phyloP scores from a whole-genome alignment of 768 basidiomycete species.

The Clitopilus hobsonii region DNA sequence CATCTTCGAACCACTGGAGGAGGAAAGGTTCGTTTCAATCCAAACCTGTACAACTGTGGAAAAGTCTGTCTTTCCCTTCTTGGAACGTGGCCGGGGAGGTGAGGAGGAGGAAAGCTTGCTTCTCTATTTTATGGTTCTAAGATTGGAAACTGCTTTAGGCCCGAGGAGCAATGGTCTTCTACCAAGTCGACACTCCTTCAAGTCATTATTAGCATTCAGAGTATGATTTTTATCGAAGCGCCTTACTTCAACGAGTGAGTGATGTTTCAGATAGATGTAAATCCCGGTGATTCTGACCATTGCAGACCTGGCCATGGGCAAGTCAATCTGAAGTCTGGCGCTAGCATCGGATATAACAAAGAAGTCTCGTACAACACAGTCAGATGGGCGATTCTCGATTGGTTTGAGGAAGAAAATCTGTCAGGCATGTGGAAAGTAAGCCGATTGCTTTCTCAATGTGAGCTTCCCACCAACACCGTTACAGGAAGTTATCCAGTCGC shows the following conservation, averaged over 20 bases:
- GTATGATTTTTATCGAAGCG: conserved; percentile 51
- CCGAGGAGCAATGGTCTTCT: conserved; percentile 38
- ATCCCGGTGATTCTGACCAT: background rate
- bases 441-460: conserved; percentile 2
- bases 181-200: conserved; percentile 50
- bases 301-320: conserved; percentile 47
- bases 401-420: conserved; percentile 39
- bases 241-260: conserved; percentile 57
- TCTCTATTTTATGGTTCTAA: conserved; percentile 1
- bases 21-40: conserved; percentile 49
- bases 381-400: conserved; percentile 50
- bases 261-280: background rate
- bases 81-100: conserved; percentile 54
- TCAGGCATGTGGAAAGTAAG: conserved; percentile 43
- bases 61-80: conserved; percentile 53
- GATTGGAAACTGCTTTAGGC: conserved; percentile 7
- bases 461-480: conserved; percentile 4
- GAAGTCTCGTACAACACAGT: conserved; percentile 38
- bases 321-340: conserved; percentile 26
- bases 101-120: no score
- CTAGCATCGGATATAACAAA: conserved; percentile 43
- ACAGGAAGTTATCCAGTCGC: conserved; percentile 46
- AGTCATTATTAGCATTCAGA: conserved; percentile 53
- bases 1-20: conserved; percentile 50
- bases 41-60: conserved; percentile 45